Base-by-base conservation (phyloP, 306 rosid genomes). In the Prunus campanulata region DNA sequence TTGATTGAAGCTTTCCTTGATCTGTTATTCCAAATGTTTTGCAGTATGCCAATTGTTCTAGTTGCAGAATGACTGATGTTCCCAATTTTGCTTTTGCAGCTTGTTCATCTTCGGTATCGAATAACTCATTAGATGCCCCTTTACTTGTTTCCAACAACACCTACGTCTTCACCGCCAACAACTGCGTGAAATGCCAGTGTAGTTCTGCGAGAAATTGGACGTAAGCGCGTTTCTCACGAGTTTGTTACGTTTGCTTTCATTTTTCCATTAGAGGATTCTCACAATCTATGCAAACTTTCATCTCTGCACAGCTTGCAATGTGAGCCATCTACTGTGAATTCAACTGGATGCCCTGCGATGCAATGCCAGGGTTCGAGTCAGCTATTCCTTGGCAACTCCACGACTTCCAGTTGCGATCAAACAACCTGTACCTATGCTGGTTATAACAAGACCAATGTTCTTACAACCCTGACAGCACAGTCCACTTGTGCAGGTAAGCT, bases 101-200 rank as follows among this genome's bases (percentile, higher is more conserved):
- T 81, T 95, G 97, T 84, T 65, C 85, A 2, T 88, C 96, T 3
- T 65, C 70, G 24, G 72, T 95, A 61, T 74, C 1, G 51, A 79
- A 71, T 25, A 76, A 11, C 59, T 88, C 97, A 1, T 12, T 71
- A 44, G 97, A 92, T 73, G 70, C n/a, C 81, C 88, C 91, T 1
- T 60, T 92, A 47, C 92, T 88, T 42, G 88, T 91, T 22, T 51
- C 97, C 6, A 87, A 81, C 30, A 83, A 67, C 11, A 87, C 91
- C 47, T 78, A 85, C 22, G 65, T 39, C 55, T 83, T 87, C 68
- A 92, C 97, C 8, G 99, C 99, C 12, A 35, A 77, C 54, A 56
- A 78, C 16, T 95, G 99, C 35, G 89, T 95, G 24, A 88, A 82
- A 78, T 95, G 99, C 90, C 76, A 42, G 10, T 87, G 97, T 29